Evolutionary conservation across 805 yeast genomes (phyloP).

Genomic region (Jamesozyma lodderae): DNA sequence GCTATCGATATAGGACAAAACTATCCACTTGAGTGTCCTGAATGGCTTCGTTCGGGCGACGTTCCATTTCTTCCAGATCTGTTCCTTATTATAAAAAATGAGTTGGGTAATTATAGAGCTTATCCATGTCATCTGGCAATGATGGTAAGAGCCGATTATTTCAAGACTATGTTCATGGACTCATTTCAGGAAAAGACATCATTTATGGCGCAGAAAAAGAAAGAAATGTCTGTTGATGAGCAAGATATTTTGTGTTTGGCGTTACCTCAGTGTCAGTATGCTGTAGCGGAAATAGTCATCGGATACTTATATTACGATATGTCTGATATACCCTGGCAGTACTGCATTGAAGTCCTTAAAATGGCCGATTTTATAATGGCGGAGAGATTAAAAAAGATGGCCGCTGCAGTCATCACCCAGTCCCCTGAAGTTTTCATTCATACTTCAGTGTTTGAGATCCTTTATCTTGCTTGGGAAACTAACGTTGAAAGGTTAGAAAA

Average conservation of each 20-base stretch:
- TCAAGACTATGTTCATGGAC: conserved; percentile 52
- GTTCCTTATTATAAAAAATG: conserved; percentile 31
- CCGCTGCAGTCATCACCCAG: conserved; percentile 39
- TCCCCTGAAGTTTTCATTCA: conserved; percentile 20
- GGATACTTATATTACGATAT: conserved; percentile 54
- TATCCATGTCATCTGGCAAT: conserved; percentile 62
- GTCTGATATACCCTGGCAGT: conserved; percentile 39
- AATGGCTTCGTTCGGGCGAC: neutral
- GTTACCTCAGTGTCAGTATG: conserved; percentile 19
- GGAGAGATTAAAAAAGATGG: conserved; percentile 57
- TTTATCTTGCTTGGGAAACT: conserved; percentile 61
- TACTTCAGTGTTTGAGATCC: conserved; percentile 44
- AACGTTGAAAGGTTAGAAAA: conserved; percentile 57
- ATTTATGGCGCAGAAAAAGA: conserved; percentile 1
- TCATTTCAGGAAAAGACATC: conserved; percentile 32
- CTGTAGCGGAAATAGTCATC: conserved; percentile 43
- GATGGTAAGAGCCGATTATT: conserved; percentile 53
- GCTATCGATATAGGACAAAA: conserved; percentile 1
- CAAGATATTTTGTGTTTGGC: conserved; percentile 17
- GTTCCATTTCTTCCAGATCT: conserved; percentile 38
- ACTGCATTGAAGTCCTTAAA: conserved; percentile 47
- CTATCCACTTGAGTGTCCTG: neutral
- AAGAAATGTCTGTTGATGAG: too few species aligned
- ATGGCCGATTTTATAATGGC: conserved; percentile 49
- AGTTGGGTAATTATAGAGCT: conserved; percentile 25